Conservation (phyloP, 1,284 basidiomycete genomes). For the Neolentinus lepideus region DNA sequence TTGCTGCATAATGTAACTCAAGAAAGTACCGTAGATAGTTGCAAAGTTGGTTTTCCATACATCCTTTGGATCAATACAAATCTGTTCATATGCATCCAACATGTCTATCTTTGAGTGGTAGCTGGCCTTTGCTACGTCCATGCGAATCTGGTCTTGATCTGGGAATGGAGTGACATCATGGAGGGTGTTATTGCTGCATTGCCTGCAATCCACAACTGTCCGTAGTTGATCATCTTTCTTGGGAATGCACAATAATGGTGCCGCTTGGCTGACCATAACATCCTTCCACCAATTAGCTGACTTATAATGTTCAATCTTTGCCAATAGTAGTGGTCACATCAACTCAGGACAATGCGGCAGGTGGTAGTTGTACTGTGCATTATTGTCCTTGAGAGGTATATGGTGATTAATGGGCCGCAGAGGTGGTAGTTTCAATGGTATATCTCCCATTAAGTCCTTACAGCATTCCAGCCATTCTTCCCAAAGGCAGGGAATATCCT, state of each 20-base stretch:
- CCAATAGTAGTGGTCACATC: conserved; percentile 15
- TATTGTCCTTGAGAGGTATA: conserved; percentile 21
- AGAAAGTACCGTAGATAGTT: conserved; percentile 17
- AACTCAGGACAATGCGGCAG: conserved; percentile 19
- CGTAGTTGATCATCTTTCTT: conserved; percentile 18
- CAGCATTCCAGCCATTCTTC: conserved; percentile 14
- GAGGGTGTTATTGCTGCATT: conserved; percentile 11
- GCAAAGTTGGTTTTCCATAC: conserved; percentile 17
- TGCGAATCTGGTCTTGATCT: too few species aligned
- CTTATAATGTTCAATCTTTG: conserved; percentile 22
- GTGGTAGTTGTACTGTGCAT: conserved; percentile 17
- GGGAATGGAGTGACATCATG: conserved; percentile 8
- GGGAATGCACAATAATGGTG: conserved; percentile 20
- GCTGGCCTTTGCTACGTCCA: too few species aligned
- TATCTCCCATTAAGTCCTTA: conserved; percentile 15
- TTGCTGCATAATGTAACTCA: conserved; percentile 23
- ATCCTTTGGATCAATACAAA: conserved; percentile 15
- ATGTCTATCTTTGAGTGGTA: too few species aligned
- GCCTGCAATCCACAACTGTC: conserved; percentile 15
- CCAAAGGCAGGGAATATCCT: conserved; percentile 12
- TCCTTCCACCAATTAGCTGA: conserved; percentile 24
- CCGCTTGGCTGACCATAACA: conserved; percentile 11
- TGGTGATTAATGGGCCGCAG: conserved; percentile 22
- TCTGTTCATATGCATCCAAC: conserved; percentile 25
- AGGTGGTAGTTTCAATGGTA: conserved; percentile 17